A percentile compares a stretch with the other conserved stretches of the same genome.
phyloP scores from a whole-genome alignment of 2,329 filamentous ascomycete genomes.

The Colletotrichum lindemuthianum region DNA sequence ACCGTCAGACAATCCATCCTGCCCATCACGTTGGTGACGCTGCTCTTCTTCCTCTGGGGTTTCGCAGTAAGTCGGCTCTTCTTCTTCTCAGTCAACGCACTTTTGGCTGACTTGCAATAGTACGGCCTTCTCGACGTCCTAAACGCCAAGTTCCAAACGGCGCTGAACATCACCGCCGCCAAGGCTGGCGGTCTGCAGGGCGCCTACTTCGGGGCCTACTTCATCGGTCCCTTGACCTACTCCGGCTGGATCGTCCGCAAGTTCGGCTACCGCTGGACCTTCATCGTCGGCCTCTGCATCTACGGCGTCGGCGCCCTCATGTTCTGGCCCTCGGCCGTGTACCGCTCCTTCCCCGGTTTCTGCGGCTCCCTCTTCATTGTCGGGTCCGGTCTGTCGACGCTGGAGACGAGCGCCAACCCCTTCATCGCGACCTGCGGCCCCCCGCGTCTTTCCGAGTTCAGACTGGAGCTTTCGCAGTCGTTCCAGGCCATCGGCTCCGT shows the following conservation, averaged over 20 bases:
- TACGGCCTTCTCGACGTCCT: slow-evolving; percentile 47
- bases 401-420: slow-evolving; percentile 69
- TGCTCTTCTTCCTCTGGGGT: slow-evolving; percentile 64
- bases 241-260: slow-evolving; percentile 67
- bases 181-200: slow-evolving; percentile 59
- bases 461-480: slow-evolving; percentile 68
- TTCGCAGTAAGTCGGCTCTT: slow-evolving; percentile 44
- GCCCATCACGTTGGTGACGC: slow-evolving; percentile 68
- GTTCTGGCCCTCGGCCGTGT: slow-evolving; percentile 67
- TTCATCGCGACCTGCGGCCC: slow-evolving; percentile 65
- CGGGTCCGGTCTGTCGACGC: slow-evolving; percentile 53
- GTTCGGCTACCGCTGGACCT: slow-evolving; percentile 74
- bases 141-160: slow-evolving; percentile 60
- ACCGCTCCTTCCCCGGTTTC: slow-evolving; percentile 67
- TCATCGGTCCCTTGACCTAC: slow-evolving; percentile 49
- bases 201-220: slow-evolving; percentile 61
- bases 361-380: slow-evolving; percentile 65
- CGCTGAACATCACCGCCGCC: slow-evolving; percentile 55
- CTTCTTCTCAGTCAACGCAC: not conserved
- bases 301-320: slow-evolving; percentile 66
- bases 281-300: slow-evolving; percentile 69
- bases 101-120: slow-evolving; percentile 8
- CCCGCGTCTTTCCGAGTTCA: slow-evolving; percentile 66
- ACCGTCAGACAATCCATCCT: slow-evolving; percentile 74
- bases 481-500: slow-evolving; percentile 69